These are phyloP conservation scores for Saxophila tyrrhenica DNA, from an alignment of 495 filamentous ascomycete species.

Conservation along the genomic window DNA sequence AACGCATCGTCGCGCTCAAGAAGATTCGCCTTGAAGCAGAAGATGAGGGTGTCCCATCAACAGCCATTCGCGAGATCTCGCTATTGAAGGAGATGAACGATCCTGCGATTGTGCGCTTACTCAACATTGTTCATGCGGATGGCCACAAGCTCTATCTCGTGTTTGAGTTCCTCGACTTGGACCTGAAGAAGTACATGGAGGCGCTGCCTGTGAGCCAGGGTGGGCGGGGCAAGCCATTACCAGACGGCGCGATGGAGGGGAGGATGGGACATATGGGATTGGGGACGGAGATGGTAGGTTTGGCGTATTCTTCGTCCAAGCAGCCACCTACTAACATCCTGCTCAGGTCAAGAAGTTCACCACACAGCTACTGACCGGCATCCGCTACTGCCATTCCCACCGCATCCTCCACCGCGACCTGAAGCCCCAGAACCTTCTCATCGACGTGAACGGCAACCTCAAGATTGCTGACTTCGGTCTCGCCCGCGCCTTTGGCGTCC, in stretches of 20 bases:
- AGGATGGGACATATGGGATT: conserved; percentile 62
- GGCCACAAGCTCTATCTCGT: conserved; percentile 96
- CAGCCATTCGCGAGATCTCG: conserved; percentile 95
- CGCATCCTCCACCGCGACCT: conserved; percentile 89
- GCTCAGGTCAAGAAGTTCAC: conserved; percentile 70
- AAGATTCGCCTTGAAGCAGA: conserved; percentile 99
- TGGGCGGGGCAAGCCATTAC: conserved; percentile 76
- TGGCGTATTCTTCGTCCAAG: background rate
- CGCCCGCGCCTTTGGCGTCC: conserved; percentile 91
- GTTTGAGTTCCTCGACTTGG: conserved; percentile 96
- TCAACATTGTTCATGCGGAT: conserved; percentile 98
- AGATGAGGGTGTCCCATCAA: conserved; percentile 89
- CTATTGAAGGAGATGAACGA: conserved; percentile 99
- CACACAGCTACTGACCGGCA: conserved; percentile 81
- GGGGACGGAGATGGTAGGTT: conserved; percentile 60
- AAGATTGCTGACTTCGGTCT: conserved; percentile 98
- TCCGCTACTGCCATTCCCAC: conserved; percentile 93
- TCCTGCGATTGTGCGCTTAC: conserved; percentile 90
- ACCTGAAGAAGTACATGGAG: conserved; percentile 99
- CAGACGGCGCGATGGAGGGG: conserved; percentile 53
- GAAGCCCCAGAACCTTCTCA: conserved; percentile 96
- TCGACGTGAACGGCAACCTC: conserved; percentile 86
- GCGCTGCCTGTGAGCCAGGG: conserved; percentile 82
- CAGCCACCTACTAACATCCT: background rate
- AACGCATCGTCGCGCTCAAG: conserved; percentile 75